phyloP scores from a whole-genome alignment of 352 stramenopile genomes.

The Salisapilia sapeloensis region DNA sequence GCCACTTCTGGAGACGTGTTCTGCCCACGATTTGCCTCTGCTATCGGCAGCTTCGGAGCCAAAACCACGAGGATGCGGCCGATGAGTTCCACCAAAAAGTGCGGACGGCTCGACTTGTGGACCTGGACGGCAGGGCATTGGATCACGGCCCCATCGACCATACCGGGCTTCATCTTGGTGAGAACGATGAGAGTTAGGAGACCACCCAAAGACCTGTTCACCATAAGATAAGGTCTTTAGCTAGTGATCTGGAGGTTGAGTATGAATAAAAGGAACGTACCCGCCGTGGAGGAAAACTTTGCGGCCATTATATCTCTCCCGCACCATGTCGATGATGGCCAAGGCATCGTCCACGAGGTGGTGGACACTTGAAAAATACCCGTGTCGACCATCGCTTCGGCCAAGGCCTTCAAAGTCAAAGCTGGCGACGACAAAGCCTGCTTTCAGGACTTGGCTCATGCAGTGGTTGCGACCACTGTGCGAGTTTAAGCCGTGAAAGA shows the following conservation, averaged over 20 bases:
- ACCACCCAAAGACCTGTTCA: constrained; percentile 57
- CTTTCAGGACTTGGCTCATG: constrained; percentile 42
- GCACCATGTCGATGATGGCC: constrained; percentile 29
- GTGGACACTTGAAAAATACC: constrained; percentile 49
- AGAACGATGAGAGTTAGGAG: constrained; percentile 43
- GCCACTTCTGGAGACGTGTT: constrained; percentile 47
- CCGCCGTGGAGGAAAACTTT: constrained; percentile 60
- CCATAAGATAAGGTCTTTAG: too few relatives aligned
- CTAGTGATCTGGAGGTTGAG: too few relatives aligned
- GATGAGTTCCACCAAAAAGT: constrained; percentile 18
- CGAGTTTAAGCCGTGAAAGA: constrained; percentile 62
- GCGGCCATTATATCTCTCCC: constrained; percentile 33
- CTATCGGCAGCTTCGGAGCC: constrained; percentile 45
- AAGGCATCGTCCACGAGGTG: constrained; percentile 48
- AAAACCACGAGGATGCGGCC: constrained; percentile 30
- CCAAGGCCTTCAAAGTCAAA: constrained; percentile 65
- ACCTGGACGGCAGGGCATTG: constrained; percentile 57
- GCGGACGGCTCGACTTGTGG: constrained; percentile 29
- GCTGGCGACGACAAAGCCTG: constrained; percentile 41
- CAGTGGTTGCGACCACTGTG: constrained; percentile 71
- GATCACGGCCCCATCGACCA: constrained; percentile 57
- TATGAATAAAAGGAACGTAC: too few relatives aligned
- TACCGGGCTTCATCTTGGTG: constrained; percentile 15
- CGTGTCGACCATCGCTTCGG: constrained; percentile 52
- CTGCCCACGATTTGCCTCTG: constrained; percentile 31